phyloP scores from a whole-genome alignment of 495 filamentous ascomycete species.

The Wilcoxina mikolae region DNA sequence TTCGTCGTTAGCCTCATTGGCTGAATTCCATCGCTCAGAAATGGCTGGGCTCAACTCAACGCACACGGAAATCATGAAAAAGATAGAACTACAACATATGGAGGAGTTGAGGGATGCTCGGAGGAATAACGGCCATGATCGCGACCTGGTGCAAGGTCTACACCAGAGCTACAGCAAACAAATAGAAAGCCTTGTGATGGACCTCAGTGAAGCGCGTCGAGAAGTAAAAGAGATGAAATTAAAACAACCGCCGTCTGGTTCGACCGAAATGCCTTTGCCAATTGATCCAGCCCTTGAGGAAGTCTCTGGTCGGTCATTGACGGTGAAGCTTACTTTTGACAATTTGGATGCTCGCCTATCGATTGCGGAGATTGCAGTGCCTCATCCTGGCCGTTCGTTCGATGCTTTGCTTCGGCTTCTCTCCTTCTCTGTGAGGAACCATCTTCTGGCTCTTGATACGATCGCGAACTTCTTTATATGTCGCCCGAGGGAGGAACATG shows the following conservation, averaged over 20 bases:
- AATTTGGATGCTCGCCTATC: constrained; percentile 18
- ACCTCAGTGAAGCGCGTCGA: constrained; percentile 20
- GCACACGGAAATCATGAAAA: constrained; percentile 18
- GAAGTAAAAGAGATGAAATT: constrained; percentile 17
- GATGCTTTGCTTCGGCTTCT: constrained; percentile 14
- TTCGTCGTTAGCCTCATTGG: constrained; percentile 23
- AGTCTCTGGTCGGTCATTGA: constrained; percentile 6
- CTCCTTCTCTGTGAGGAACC: constrained; percentile 16
- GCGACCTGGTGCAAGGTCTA: constrained; percentile 19
- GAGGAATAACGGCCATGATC: constrained; percentile 19
- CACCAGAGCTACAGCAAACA: constrained; percentile 23
- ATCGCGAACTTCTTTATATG: constrained; percentile 17
- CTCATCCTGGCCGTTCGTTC: constrained; percentile 22
- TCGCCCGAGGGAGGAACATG: constrained; percentile 9
- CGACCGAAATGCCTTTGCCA: background rate
- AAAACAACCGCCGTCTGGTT: constrained; percentile 3
- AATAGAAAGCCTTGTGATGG: constrained; percentile 21
- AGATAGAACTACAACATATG: constrained; percentile 15
- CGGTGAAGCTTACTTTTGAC: constrained; percentile 17
- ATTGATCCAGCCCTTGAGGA: background rate
- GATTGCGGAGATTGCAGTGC: constrained; percentile 13
- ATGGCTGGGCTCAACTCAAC: constrained; percentile 12
- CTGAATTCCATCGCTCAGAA: constrained; percentile 20
- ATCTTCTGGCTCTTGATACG: constrained; percentile 16
- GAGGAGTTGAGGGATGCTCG: constrained; percentile 19